Conservation (phyloP, 352 stramenopile species). For the Globisporangium middletonii region DNA sequence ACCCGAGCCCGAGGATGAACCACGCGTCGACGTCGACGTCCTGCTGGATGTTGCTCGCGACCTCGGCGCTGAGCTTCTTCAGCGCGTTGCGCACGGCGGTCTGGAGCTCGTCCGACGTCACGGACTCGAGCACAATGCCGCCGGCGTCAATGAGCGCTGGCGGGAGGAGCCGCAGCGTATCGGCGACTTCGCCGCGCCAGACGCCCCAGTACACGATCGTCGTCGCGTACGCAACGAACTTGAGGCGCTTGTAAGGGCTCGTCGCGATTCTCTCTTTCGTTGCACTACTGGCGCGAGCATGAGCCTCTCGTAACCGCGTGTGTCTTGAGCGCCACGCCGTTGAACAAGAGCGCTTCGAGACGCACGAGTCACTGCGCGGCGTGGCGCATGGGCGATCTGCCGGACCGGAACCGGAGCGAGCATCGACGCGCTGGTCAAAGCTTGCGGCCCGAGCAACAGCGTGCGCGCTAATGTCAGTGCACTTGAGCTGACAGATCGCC, state of each 20-base stretch:
- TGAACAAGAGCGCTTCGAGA: too few relatives aligned
- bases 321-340: too few relatives aligned
- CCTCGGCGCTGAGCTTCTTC: conserved; percentile 5
- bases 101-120: conserved; percentile 3
- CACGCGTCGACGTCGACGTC: conserved; percentile 62
- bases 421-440: too few relatives aligned
- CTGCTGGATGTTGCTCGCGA: conserved; percentile 37
- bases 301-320: too few relatives aligned
- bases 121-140: conserved; percentile 8
- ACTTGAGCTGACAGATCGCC: too few relatives aligned
- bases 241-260: conserved; percentile 61
- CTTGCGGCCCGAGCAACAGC: too few relatives aligned
- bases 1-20: conserved; percentile 63
- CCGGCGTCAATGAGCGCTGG: conserved; percentile 59
- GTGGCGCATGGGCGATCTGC: too few relatives aligned
- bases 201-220: conserved; percentile 54
- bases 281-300: too few relatives aligned
- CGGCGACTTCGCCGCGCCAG: conserved; percentile 41
- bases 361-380: too few relatives aligned
- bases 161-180: conserved; percentile 43
- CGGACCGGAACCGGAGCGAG: too few relatives aligned
- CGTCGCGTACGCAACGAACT: conserved; percentile 52
- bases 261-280: too few relatives aligned
- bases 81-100: conserved; percentile 3
- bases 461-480: too few relatives aligned